Evolutionary conservation across 345 rosid genomes (phyloP).

Genomic region (Eucalyptus tenuipes): DNA sequence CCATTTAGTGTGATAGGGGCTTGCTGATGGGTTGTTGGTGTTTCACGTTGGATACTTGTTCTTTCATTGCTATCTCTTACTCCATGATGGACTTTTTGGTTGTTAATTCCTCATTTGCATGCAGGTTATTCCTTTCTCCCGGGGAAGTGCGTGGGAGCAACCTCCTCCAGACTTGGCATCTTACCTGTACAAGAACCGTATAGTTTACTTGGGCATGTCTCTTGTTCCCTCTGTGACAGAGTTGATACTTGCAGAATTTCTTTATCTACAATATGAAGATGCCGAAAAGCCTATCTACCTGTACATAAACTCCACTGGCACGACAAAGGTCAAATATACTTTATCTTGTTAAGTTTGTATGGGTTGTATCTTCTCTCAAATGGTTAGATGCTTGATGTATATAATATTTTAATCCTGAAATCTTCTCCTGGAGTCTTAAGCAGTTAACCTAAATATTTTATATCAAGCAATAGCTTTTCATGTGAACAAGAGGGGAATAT

Average conservation of each 20-base stretch:
- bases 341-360: background rate
- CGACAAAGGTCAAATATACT: conserved; percentile 50
- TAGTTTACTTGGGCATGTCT: conserved; percentile 93
- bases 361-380: background rate
- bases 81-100: background rate
- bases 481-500: background rate
- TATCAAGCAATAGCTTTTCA: background rate
- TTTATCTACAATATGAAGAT: conserved; percentile 83
- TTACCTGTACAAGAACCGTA: conserved; percentile 64
- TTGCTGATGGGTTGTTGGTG: background rate
- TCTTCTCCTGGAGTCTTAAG: background rate
- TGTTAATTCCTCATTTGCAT: background rate
- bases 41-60: background rate
- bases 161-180: conserved; percentile 95
- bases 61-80: background rate
- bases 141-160: conserved; percentile 73
- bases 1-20: background rate
- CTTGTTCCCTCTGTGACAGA: conserved; percentile 90
- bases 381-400: background rate
- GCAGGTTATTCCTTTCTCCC: conserved; percentile 76
- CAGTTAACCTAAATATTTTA: background rate
- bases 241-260: conserved; percentile 74
- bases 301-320: conserved; percentile 93
- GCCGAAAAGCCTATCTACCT: conserved; percentile 77
- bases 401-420: background rate